A percentile compares a stretch with the other conserved stretches of the same genome.
Conservation (phyloP, 129 eudicot species). For the Flaveria robusta region DNA sequence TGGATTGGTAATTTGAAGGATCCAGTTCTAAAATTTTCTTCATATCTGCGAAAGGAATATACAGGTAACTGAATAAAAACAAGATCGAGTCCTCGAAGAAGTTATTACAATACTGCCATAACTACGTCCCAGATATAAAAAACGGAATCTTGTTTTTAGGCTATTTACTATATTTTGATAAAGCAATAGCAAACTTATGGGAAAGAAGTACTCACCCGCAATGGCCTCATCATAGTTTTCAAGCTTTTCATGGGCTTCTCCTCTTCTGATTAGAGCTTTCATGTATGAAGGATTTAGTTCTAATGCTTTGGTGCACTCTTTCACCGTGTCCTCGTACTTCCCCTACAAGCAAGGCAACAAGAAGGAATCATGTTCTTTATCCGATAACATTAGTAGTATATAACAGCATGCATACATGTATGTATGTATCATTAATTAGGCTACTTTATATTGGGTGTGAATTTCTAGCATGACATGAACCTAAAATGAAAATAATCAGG, state of each 20-base stretch:
- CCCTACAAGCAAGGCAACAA: constrained; percentile 38
- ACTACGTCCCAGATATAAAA: not conserved
- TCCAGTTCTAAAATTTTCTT: constrained; percentile 77
- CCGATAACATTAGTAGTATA: not conserved
- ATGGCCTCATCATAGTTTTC: constrained; percentile 82
- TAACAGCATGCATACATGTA: not conserved
- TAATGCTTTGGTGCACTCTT: constrained; percentile 88
- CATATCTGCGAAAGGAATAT: constrained; percentile 49
- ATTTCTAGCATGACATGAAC: not conserved
- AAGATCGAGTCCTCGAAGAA: not conserved
- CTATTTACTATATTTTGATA: not conserved
- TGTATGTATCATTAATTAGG: not conserved
- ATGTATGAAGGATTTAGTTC: constrained; percentile 79
- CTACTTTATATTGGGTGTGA: not conserved
- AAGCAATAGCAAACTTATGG: not conserved
- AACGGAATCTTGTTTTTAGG: not conserved
- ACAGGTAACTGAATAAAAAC: not conserved
- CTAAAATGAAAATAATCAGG: not conserved
- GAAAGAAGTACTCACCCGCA: constrained; percentile 47
- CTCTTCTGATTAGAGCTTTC: constrained; percentile 73
- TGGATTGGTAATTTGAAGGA: constrained; percentile 71
- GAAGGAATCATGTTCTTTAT: not conserved
- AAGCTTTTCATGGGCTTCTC: constrained; percentile 78
- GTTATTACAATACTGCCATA: not conserved
- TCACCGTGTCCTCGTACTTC: constrained; percentile 68